Base-by-base conservation (phyloP, 306 rosid species). In the Vachellia pachyceras region DNA sequence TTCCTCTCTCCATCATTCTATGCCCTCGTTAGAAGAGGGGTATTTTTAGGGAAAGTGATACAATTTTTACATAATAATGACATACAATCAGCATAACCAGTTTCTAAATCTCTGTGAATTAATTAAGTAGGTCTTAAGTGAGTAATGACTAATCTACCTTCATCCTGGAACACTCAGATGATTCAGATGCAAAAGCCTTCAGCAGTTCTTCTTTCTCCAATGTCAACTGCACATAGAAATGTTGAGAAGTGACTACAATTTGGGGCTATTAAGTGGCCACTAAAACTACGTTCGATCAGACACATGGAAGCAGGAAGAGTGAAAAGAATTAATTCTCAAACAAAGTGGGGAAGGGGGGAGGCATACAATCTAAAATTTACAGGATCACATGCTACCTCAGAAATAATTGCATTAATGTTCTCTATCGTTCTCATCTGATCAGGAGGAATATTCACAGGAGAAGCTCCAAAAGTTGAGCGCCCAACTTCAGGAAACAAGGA, bases 151-250 rank as follows among this genome's bases (percentile, higher is more conserved):
- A 49, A 79, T 57, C 72, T 88, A 96, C 99, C 98, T 92, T 96
- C 81, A 93, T 81, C 85, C 86, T 88, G 75, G 94, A 92, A 82
- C 89, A 88, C 42, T 89, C 88, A 60, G 97, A 89, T 77, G 97
- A 92, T 88, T 93, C 94, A 3, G 89, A 88, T 71, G 89, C 83
- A 91, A 92, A 88, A 84, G 95, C 87, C 80, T 88, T 89, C 64
- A 87, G 73, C 84, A 96, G 80, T 83, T 92, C 99, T 80, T 93
- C 97, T 79, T 96, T 96, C 94, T 96, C 99, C 87, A 89, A 75
- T 58, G 97, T 83, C 80, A 96, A 85, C 99, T 96, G 87, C 89
- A 88, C 36, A 75, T 64, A 23, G 55, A 76, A 78, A 82, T 79
- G 40, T 72, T 79, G 77, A 82, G 39, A 47, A 35, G 57, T 63